Evolutionary conservation across 345 rosid genomes (phyloP).

Genomic region (Sisymbrium irio): DNA sequence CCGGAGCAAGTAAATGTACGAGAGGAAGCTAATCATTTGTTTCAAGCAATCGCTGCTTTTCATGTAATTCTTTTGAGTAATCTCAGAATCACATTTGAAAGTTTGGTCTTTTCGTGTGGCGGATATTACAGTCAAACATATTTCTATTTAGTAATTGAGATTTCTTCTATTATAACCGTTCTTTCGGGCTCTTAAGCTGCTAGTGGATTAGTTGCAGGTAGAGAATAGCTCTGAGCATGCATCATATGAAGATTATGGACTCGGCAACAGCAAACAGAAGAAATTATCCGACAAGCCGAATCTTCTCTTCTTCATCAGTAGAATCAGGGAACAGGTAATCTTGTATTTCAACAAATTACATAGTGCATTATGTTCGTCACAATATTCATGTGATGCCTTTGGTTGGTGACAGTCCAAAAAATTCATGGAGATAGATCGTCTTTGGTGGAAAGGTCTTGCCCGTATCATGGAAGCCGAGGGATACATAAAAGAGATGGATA

Average conservation of each 20-base stretch:
- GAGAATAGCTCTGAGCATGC: conserved; percentile 27
- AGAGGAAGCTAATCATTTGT: conserved; percentile 64
- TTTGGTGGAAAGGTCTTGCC: conserved; percentile 93
- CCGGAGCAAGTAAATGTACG: conserved; percentile 59
- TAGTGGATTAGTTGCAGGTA: conserved; percentile 31
- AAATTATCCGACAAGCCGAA: conserved; percentile 47
- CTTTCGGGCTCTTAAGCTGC: not conserved
- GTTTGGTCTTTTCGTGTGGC: no score
- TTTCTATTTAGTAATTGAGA: not conserved
- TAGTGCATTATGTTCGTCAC: conserved; percentile 17
- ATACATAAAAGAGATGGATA: conserved; percentile 62
- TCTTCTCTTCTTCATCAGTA: conserved; percentile 54
- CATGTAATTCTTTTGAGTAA: conserved; percentile 37
- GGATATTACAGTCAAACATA: no score
- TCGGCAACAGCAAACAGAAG: conserved; percentile 25
- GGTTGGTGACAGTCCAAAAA: conserved; percentile 49
- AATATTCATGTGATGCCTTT: conserved; percentile 23
- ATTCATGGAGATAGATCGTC: conserved; percentile 47
- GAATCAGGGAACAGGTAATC: conserved; percentile 69
- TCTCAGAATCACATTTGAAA: no score
- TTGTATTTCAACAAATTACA: not conserved
- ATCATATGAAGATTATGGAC: conserved; percentile 44
- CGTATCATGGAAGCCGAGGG: conserved; percentile 75
- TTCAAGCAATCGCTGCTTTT: conserved; percentile 63
- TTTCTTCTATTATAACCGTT: not conserved